Evolutionary conservation across 768 basidiomycete species (phyloP).

Genomic region (Boletus edulis): DNA sequence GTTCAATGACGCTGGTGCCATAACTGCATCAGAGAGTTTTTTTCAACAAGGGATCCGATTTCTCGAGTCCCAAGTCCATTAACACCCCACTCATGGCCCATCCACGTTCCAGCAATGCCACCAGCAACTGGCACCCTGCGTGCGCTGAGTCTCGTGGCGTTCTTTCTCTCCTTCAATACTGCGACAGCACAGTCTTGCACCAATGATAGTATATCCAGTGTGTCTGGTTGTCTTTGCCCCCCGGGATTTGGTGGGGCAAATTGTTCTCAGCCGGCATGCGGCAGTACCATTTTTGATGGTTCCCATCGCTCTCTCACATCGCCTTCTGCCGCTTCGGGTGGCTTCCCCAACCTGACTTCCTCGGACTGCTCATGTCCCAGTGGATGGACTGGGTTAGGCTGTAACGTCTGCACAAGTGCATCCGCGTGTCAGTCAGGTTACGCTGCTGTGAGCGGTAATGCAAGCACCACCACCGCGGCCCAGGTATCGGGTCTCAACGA

Average conservation of each 20-base stretch:
- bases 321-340: conserved; percentile 33
- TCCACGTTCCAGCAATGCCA: conserved; percentile 7
- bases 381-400: conserved; percentile 78
- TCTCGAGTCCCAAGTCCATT: background rate
- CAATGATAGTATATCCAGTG: conserved; percentile 24
- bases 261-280: conserved; percentile 72
- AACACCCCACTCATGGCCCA: background rate
- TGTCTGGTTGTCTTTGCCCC: conserved; percentile 64
- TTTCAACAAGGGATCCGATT: too few species aligned
- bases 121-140: background rate
- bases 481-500: conserved; percentile 45
- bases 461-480: conserved; percentile 29
- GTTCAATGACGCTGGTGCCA: too few species aligned
- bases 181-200: conserved; percentile 24
- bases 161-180: conserved; percentile 10
- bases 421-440: conserved; percentile 69
- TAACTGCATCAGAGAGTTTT: too few species aligned
- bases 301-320: conserved; percentile 51
- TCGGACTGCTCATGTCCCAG: conserved; percentile 65
- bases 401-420: conserved; percentile 73
- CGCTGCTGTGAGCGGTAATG: conserved; percentile 38
- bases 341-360: conserved; percentile 63
- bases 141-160: conserved; percentile 7
- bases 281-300: conserved; percentile 80
- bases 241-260: conserved; percentile 74